Evolutionary conservation across 2,329 filamentous ascomycete species (phyloP), one percentile per base, ranked within the genome.

Genomic region (Emydomyces testavorans): DNA sequence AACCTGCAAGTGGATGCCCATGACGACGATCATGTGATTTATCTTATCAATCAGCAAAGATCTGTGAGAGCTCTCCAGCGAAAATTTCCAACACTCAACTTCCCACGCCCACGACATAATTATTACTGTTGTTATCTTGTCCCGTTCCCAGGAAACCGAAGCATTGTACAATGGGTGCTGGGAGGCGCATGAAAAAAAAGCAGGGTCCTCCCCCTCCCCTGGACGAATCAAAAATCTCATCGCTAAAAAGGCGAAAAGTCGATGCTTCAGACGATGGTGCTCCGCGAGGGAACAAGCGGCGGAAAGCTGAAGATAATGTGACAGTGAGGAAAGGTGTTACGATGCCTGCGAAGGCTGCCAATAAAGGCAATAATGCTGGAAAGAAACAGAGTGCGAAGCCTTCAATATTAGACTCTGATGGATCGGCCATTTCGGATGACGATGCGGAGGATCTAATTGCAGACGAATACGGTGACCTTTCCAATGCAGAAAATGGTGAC

Each of bases 171-270:
- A 94, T 94, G 89, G 89, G 87, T 73, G 78, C 80, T 53, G 85
- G 88, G 65, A 84, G 88, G 65, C 86, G 89, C 60, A 93, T 95
- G 82, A 85, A 89, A 67, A 95, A 95, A 67, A 95, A 95, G 71
- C 92, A 96, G 77, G 90, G 88, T 48, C 75, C 83, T 55, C 92
- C 92, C 46, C 78, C 83, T 60, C 76, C 83, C 55, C 76, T 95
- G 56, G 86, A 92, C 55, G 86, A 94, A 57, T 71, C 67, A 16
- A 71, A 68, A 62, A 78, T 80, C 55, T 79, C 66, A 32, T 58
- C 63, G 21, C 64, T 56, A 60, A 87, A 82, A 62, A 95, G 96
- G 77, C 79, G 89, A 64, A 96, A 96, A 73, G 79, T 79, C 51
- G 79, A 77, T 52, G 73, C 85, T 58, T 79, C 79, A 34, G 81